Percentiles rank a stretch among this genome's conserved stretches.
phyloP scores from a whole-genome alignment of 305 asterid species.

The Fraxinus albicans region DNA sequence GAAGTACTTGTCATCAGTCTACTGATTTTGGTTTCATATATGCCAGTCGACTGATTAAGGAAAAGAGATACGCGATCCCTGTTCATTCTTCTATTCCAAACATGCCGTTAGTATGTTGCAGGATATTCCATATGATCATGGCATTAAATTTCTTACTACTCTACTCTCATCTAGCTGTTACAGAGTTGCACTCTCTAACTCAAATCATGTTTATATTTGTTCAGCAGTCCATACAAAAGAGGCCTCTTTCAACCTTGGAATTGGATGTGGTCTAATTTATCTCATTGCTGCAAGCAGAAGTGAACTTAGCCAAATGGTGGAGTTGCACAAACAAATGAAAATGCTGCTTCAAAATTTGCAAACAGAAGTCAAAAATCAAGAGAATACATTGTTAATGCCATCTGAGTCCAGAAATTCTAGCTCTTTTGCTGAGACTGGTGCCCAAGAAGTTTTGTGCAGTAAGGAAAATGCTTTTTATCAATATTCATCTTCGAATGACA shows the following conservation, averaged over 20 bases:
- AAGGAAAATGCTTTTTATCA: slow-evolving; percentile 24
- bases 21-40: not conserved
- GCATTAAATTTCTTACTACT: not conserved
- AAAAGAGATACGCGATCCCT: not conserved
- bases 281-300: slow-evolving; percentile 42
- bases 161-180: not conserved
- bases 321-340: slow-evolving; percentile 46
- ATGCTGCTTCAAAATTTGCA: slow-evolving; percentile 39
- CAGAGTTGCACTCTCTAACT: not conserved
- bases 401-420: slow-evolving; percentile 27
- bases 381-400: slow-evolving; percentile 10
- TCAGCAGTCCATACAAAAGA: slow-evolving; percentile 37
- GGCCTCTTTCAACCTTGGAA: slow-evolving; percentile 48
- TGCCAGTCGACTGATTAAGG: not conserved
- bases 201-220: not conserved
- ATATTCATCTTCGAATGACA: slow-evolving; percentile 24
- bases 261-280: slow-evolving; percentile 62
- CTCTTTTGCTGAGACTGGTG: slow-evolving; percentile 19
- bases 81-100: not conserved
- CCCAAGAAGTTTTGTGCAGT: slow-evolving; percentile 1
- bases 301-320: slow-evolving; percentile 55
- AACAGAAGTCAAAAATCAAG: slow-evolving; percentile 28
- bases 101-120: not conserved
- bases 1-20: not conserved
- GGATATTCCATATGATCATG: not conserved